These are phyloP conservation scores for Piper betle DNA, from an alignment of 164 flowering plant genomes.

Conservation along the genomic window DNA sequence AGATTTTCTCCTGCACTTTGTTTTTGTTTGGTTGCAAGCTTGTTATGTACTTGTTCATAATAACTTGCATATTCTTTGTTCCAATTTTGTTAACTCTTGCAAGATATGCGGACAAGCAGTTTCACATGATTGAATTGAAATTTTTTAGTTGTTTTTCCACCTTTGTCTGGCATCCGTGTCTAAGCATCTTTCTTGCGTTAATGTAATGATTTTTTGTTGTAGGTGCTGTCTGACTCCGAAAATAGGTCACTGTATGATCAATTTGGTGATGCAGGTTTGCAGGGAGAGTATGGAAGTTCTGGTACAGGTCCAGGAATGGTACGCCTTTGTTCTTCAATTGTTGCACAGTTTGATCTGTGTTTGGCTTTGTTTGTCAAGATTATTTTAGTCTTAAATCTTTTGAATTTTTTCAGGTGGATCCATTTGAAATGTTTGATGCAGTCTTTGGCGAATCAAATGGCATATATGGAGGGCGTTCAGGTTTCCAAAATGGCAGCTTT, in stretches of 20 bases:
- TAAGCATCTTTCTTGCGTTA: background rate
- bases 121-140: background rate
- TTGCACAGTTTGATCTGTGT: too few relatives aligned
- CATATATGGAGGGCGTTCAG: constrained; percentile 53
- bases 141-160: too few relatives aligned
- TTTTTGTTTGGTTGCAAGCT: background rate
- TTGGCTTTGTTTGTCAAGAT: background rate
- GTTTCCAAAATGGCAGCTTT: constrained; percentile 28
- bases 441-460: constrained; percentile 64
- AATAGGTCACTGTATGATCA: constrained; percentile 86
- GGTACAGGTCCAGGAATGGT: constrained; percentile 46
- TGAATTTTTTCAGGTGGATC: constrained; percentile 51
- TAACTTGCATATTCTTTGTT: too few relatives aligned
- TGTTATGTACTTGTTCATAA: background rate
- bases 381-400: too few relatives aligned
- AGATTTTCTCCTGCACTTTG: background rate
- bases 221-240: constrained; percentile 92
- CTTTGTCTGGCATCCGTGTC: too few relatives aligned
- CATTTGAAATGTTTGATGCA: constrained; percentile 68
- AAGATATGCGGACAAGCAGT: background rate
- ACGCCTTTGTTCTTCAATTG: constrained; percentile 1
- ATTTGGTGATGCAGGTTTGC: constrained; percentile 88
- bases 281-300: constrained; percentile 43
- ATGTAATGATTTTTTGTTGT: constrained; percentile 11
- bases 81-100: background rate